phyloP scores from a whole-genome alignment of 1,284 basidiomycete species.

The Ustanciosporium gigantosporum region DNA sequence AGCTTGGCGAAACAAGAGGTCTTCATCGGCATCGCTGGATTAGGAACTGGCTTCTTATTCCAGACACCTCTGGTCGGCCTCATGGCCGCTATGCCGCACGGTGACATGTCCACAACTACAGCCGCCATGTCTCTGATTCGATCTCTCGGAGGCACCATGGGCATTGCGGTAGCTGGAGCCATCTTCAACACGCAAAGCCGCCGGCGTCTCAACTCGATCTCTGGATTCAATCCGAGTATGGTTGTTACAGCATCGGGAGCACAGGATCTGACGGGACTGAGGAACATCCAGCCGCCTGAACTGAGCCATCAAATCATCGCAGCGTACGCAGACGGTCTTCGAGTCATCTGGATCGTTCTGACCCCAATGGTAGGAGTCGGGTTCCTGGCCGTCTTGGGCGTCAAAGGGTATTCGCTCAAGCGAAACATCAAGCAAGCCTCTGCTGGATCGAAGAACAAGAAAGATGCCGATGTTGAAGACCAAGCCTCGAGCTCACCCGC shows the following conservation, averaged over 20 bases:
- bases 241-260: constrained; percentile 15
- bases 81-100: constrained; percentile 49
- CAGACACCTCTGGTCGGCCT: constrained; percentile 51
- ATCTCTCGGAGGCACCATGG: constrained; percentile 43
- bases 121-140: constrained; percentile 42
- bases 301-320: constrained; percentile 66
- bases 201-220: constrained; percentile 9
- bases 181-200: constrained; percentile 46
- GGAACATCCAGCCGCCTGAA: constrained; percentile 53
- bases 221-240: constrained; percentile 12
- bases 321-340: constrained; percentile 73
- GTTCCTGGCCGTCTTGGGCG: constrained; percentile 40
- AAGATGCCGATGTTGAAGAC: constrained; percentile 8
- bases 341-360: constrained; percentile 72
- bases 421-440: constrained; percentile 20
- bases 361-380: constrained; percentile 59
- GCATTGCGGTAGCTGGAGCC: constrained; percentile 45
- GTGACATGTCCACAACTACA: constrained; percentile 37
- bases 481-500: not conserved
- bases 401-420: constrained; percentile 43
- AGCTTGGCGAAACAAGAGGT: constrained; percentile 25
- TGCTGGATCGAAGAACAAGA: constrained; percentile 8
- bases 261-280: constrained; percentile 30
- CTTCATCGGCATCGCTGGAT: constrained; percentile 41
- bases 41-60: constrained; percentile 51